Evolutionary conservation across 2,329 filamentous ascomycete genomes (phyloP).

Genomic region (Penicillium sp.): DNA sequence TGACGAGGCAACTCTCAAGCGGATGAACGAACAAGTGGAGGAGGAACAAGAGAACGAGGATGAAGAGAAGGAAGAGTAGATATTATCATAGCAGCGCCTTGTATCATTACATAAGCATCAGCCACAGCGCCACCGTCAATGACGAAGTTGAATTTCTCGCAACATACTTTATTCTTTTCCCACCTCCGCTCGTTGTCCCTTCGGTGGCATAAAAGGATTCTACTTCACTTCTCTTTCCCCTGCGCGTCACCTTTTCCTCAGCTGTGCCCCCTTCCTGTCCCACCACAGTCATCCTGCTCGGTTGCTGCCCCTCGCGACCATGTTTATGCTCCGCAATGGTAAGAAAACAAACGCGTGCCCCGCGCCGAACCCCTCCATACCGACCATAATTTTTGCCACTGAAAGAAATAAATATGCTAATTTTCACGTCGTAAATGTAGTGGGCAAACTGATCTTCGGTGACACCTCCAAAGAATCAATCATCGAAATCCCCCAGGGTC

Average conservation of each 20-base stretch:
- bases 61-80: background rate
- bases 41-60: background rate
- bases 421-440: constrained; percentile 43
- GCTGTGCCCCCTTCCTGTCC: background rate
- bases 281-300: constrained; percentile 17
- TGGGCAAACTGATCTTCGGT: constrained; percentile 87
- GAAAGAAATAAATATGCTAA: constrained; percentile 2
- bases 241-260: background rate
- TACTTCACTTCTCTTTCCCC: background rate
- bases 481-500: constrained; percentile 89
- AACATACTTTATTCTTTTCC: constrained; percentile 2
- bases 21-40: constrained; percentile 3
- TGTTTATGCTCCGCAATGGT: constrained; percentile 58
- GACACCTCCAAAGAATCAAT: constrained; percentile 87
- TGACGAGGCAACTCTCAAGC: constrained; percentile 9
- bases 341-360: constrained; percentile 31
- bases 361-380: constrained; percentile 25
- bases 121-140: constrained; percentile 15
- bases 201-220: background rate
- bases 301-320: constrained; percentile 35
- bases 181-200: constrained; percentile 4
- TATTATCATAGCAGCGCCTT: background rate
- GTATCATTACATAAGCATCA: background rate
- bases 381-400: constrained; percentile 5
- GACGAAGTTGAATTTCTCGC: constrained; percentile 17